Evolutionary conservation across 1,284 basidiomycete species (phyloP).

Genomic region (Cryptococcus sp.): DNA sequence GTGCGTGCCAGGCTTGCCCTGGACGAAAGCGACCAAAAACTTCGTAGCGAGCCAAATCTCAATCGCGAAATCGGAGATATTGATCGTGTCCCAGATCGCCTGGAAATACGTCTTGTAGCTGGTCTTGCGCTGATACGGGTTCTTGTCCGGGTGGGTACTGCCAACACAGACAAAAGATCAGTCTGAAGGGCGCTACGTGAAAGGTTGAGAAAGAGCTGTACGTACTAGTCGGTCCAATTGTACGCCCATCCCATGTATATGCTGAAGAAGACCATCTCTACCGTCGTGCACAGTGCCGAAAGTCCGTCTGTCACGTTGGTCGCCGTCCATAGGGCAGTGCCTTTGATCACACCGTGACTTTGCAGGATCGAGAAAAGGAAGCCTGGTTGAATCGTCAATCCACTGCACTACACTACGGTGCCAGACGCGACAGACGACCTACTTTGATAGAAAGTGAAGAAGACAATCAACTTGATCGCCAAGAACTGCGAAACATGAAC

Average conservation of each 20-base stretch:
- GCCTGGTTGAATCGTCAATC: slow-evolving; percentile 8
- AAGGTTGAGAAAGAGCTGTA: slow-evolving; percentile 22
- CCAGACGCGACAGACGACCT: slow-evolving; percentile 7
- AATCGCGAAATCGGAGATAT: slow-evolving; percentile 67
- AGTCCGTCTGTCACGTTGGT: slow-evolving; percentile 70
- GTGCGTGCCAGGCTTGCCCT: slow-evolving; percentile 58
- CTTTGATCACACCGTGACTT: slow-evolving; percentile 55
- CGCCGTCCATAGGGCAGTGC: slow-evolving; percentile 69
- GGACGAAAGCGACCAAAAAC: slow-evolving; percentile 62
- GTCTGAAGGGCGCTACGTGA: slow-evolving; percentile 3
- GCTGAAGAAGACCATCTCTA: slow-evolving; percentile 87
- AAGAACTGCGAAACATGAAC: slow-evolving; percentile 21
- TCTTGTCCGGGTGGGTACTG: slow-evolving; percentile 27
- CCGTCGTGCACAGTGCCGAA: slow-evolving; percentile 74
- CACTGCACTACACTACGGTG: background rate
- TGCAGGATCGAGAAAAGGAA: slow-evolving; percentile 52
- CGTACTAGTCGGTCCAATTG: slow-evolving; percentile 65
- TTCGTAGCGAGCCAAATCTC: slow-evolving; percentile 67
- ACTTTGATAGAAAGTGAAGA: slow-evolving; percentile 59
- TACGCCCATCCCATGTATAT: slow-evolving; percentile 77
- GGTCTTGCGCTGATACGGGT: slow-evolving; percentile 22
- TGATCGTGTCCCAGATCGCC: slow-evolving; percentile 74
- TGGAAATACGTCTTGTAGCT: slow-evolving; percentile 42
- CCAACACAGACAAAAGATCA: background rate
- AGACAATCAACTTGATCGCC: slow-evolving; percentile 64